Percentiles rank a stretch among this genome's conserved stretches.
phyloP scores from a whole-genome alignment of 1,284 basidiomycete genomes.

The Kalmanozyma brasiliensis region DNA sequence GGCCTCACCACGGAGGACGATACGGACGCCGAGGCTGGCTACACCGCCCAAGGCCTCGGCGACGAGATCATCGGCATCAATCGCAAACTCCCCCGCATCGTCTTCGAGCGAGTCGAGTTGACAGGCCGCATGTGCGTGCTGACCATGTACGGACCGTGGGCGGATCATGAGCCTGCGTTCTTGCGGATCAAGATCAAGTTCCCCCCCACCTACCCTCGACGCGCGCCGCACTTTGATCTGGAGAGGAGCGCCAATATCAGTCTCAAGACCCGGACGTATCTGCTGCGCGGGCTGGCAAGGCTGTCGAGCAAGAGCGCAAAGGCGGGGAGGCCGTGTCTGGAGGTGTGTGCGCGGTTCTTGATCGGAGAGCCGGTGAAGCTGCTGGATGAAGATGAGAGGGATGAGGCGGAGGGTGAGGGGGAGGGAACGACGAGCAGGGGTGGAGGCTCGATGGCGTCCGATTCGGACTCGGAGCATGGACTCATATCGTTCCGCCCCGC shows the following conservation, averaged over 20 bases:
- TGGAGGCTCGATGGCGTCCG: constrained; percentile 17
- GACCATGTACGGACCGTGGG: constrained; percentile 64
- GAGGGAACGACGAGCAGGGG: constrained; percentile 16
- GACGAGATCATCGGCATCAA: constrained; percentile 59
- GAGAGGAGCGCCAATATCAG: constrained; percentile 61
- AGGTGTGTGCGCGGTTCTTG: constrained; percentile 54
- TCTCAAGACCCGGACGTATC: constrained; percentile 57
- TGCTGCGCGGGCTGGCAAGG: constrained; percentile 46
- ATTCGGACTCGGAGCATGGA: constrained; percentile 25
- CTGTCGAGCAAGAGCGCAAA: constrained; percentile 37
- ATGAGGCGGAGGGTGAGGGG: constrained; percentile 11
- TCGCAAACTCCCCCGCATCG: constrained; percentile 47
- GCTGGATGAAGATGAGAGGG: constrained; percentile 31
- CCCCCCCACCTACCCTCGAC: constrained; percentile 54
- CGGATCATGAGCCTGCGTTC: constrained; percentile 53
- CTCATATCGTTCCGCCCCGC: constrained; percentile 23
- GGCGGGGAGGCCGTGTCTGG: constrained; percentile 40
- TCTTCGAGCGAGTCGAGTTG: constrained; percentile 61
- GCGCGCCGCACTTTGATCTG: constrained; percentile 58
- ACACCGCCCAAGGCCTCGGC: constrained; percentile 41
- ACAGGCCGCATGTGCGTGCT: constrained; percentile 55
- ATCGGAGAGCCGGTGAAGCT: constrained; percentile 54
- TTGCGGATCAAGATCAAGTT: constrained; percentile 60
- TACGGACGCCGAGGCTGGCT: constrained; percentile 29
- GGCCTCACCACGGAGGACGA: constrained; percentile 33